Base-by-base conservation (phyloP, 768 basidiomycete species). In the Leccinum barrowsii region DNA sequence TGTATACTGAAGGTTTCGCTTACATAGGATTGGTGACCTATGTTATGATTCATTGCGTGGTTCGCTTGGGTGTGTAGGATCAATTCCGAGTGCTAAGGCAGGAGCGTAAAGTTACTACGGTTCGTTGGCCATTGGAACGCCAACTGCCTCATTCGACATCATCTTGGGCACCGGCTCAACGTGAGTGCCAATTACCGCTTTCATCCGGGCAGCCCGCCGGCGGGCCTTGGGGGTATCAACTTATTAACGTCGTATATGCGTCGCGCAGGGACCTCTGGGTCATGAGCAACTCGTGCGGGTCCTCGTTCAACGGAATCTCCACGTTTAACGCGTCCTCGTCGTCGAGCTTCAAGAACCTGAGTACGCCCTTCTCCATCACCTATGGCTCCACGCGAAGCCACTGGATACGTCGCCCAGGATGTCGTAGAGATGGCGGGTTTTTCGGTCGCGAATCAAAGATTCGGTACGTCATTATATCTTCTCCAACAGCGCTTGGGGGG, bases 1-100 rank as follows among this genome's bases (percentile, higher is more conserved):
- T 21, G 6, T 17, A 21, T 44, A 22, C 58, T 68, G 22, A 66
- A 37, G 7, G 24, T 13, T 11, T 5, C 26, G 11, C n/a, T 42
- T 37, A 34, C 32, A 13, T 61, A 90, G 88, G 52, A 70, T 89
- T 17, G 77, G 80, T 17, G 84, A 89, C 65, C 86, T 90, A 71
- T 78, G 79, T 40, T 70, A 75, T 13, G 90, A 92, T 70, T 85
- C 87, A 12, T 26, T 85, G 64, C 52, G 77, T 65, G 22, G 4
- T 54, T 10, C 19, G 10, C 24, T 24, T 7, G 12, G 7, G 13
- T 3, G 2, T 26, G 28, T 40, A 2, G 24, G 5, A 21, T 19
- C n/a, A 13, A 12, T 11, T 28, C 37, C 28, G 28, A 28, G 22
- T 52, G 19, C 49, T 63, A 37, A 66, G 53, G 6, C 40, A 11